Evolutionary conservation across 495 filamentous ascomycete species (phyloP).

Genomic region (Lasiosphaeris hirsuta): DNA sequence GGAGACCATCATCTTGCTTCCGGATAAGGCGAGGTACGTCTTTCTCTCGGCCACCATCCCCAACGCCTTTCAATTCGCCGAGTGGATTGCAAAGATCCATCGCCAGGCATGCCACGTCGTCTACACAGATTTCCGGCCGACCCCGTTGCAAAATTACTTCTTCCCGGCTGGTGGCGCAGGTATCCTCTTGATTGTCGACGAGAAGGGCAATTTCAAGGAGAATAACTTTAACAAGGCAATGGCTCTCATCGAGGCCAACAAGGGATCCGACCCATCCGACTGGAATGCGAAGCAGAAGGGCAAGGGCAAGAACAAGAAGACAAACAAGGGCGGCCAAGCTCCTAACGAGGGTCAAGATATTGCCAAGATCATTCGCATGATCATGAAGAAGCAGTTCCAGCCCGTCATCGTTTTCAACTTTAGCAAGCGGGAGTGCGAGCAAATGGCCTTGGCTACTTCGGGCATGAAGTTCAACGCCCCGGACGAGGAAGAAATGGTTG

Average conservation of each 20-base stretch:
- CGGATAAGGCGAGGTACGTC: constrained; percentile 97
- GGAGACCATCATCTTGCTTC: constrained; percentile 94
- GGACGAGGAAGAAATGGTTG: constrained; percentile 92
- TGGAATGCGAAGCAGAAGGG: constrained; percentile 74
- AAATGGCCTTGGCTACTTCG: constrained; percentile 77
- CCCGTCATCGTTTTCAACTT: constrained; percentile 99
- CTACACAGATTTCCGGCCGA: constrained; percentile 96
- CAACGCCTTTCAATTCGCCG: constrained; percentile 98
- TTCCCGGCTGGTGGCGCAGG: constrained; percentile 92
- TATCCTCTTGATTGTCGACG: constrained; percentile 91
- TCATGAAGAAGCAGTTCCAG: constrained; percentile 92
- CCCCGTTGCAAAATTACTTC: constrained; percentile 94
- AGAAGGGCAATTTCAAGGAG: constrained; percentile 91
- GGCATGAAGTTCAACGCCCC: constrained; percentile 92
- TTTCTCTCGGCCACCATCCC: constrained; percentile 99
- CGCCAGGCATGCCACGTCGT: constrained; percentile 96
- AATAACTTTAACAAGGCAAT: constrained; percentile 97
- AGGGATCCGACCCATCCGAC: constrained; percentile 79
- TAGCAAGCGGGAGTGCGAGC: constrained; percentile 94
- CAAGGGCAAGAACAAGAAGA: constrained; percentile 83
- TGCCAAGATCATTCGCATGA: constrained; percentile 97
- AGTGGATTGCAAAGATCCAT: constrained; percentile 98
- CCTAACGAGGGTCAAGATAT: constrained; percentile 70
- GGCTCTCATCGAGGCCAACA: constrained; percentile 80
- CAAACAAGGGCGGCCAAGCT: constrained; percentile 78